These are phyloP conservation scores for Aspergillus unguis DNA, from an alignment of 2,329 filamentous ascomycete species.

Conservation along the genomic window DNA sequence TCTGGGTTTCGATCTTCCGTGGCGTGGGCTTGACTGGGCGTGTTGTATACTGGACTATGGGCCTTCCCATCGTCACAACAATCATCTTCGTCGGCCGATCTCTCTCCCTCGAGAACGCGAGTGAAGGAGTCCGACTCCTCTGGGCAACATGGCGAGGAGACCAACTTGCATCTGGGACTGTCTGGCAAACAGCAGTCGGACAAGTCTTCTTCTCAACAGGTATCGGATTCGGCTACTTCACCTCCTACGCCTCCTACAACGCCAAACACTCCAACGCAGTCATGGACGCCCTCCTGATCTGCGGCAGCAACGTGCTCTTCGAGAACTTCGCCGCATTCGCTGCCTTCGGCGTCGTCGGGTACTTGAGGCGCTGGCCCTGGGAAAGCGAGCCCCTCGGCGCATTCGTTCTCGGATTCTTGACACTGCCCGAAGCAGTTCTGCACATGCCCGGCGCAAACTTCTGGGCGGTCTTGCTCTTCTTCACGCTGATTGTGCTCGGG, in stretches of 20 bases:
- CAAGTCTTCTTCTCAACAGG: conserved; percentile 61
- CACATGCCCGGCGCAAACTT: conserved; percentile 58
- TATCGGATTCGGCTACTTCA: conserved; percentile 59
- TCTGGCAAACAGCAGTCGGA: conserved; percentile 60
- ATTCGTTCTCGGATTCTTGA: conserved; percentile 59
- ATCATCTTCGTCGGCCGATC: conserved; percentile 56
- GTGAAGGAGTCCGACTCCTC: conserved; percentile 50
- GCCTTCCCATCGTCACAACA: conserved; percentile 55
- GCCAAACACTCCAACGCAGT: conserved; percentile 56
- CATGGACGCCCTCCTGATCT: conserved; percentile 57
- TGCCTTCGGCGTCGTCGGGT: conserved; percentile 58
- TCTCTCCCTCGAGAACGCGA: conserved; percentile 53
- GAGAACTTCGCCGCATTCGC: conserved; percentile 53
- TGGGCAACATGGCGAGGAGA: conserved; percentile 50
- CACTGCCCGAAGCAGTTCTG: conserved; percentile 54
- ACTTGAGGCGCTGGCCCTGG: conserved; percentile 41
- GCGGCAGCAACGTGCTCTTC: conserved; percentile 55
- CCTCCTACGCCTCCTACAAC: conserved; percentile 58
- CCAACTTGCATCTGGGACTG: conserved; percentile 49
- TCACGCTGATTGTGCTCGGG: conserved; percentile 57
- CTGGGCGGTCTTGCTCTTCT: conserved; percentile 58
- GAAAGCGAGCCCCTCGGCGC: conserved; percentile 46
- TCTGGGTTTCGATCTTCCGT: conserved; percentile 59
- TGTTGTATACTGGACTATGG: conserved; percentile 63
- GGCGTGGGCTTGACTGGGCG: conserved; percentile 57